Conservation (phyloP, 2,329 filamentous ascomycete genomes). For the Hypoxylon sp. region DNA sequence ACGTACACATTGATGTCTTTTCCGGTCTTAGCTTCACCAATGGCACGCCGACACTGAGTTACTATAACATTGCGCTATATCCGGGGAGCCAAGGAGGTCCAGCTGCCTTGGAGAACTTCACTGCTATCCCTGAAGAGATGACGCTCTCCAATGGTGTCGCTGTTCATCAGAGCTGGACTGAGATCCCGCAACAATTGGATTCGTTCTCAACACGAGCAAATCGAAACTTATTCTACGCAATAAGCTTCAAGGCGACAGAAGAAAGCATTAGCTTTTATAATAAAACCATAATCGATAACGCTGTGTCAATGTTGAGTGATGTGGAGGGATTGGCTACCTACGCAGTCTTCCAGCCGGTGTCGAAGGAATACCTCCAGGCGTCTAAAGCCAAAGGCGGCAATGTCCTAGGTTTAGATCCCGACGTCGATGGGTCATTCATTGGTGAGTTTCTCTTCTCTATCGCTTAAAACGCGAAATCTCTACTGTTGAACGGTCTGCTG, state of each 20-base stretch:
- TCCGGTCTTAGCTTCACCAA: constrained; percentile 29
- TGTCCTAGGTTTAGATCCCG: constrained; percentile 38
- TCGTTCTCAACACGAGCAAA: constrained; percentile 17
- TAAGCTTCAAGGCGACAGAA: constrained; percentile 25
- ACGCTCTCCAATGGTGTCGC: constrained; percentile 16
- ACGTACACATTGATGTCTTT: constrained; percentile 39
- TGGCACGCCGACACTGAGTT: constrained; percentile 25
- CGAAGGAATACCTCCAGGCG: constrained; percentile 32
- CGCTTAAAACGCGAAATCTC: neutral
- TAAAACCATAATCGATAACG: constrained; percentile 29
- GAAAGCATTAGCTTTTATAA: constrained; percentile 24
- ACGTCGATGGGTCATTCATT: constrained; percentile 34
- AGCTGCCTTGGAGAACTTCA: constrained; percentile 42
- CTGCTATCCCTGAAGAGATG: constrained; percentile 28
- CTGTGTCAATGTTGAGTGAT: constrained; percentile 21
- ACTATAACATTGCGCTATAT: constrained; percentile 33
- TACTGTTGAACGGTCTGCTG: constrained; percentile 7
- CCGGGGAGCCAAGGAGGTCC: constrained; percentile 29
- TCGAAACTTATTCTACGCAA: constrained; percentile 23
- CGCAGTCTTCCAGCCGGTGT: constrained; percentile 36
- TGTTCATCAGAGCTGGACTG: constrained; percentile 18
- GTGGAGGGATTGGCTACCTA: constrained; percentile 28
- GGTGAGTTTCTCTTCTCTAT: constrained; percentile 20
- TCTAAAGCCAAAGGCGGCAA: constrained; percentile 34
- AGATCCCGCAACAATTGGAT: constrained; percentile 17